Base-by-base conservation (phyloP, 2,329 filamentous ascomycete genomes). In the Fonsecaea nubica region DNA sequence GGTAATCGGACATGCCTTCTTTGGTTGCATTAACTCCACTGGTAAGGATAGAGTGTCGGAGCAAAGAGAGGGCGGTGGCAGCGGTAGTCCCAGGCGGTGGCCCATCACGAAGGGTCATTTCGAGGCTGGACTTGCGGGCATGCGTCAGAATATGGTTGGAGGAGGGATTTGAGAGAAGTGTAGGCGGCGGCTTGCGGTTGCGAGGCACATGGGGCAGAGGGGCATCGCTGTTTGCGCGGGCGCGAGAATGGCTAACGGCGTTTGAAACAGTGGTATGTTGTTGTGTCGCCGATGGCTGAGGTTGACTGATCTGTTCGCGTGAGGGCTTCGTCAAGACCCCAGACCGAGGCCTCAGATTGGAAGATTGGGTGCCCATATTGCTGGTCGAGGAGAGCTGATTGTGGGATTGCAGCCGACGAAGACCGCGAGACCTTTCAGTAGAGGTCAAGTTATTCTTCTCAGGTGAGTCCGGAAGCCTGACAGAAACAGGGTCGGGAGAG, bases 21-120 rank as follows among this genome's bases (percentile, higher is more conserved):
- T 76, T 78, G 70, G 84, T 83, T 45, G 83, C 81, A 67, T 82
- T 80, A 7, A 85, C 80, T 58, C 81, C 80, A 54, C 79, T 81
- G 10, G 80, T 82, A 48, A 85, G 71, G 57, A 85, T 80, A 32
- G 83, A 77, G 67, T 82, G 82, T 67, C 82, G 77, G 64, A 85
- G 72, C 62, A 83, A 79, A 63, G 81, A 76, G 32, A 85, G 73
- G 4, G 71, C 70, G 2, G 77, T 78, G 58, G 80, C 79, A 0
- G 74, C 70, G 13, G 80, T 74, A 58, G 95, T 89, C 21, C 89
- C 90, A 71, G 89, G 85, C 1, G 88, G 87, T 1, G 93, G 92
- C 0, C 93, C 93, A 69, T 94, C 92, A 71, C 92, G 88, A 55
- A 97, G 83, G 54, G 96, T 84, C 69, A 87, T 84, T 75, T 96